Evolutionary conservation across 1,284 basidiomycete genomes (phyloP), one percentile per base, ranked within the genome.

Genomic region (Golubevia sp.): DNA sequence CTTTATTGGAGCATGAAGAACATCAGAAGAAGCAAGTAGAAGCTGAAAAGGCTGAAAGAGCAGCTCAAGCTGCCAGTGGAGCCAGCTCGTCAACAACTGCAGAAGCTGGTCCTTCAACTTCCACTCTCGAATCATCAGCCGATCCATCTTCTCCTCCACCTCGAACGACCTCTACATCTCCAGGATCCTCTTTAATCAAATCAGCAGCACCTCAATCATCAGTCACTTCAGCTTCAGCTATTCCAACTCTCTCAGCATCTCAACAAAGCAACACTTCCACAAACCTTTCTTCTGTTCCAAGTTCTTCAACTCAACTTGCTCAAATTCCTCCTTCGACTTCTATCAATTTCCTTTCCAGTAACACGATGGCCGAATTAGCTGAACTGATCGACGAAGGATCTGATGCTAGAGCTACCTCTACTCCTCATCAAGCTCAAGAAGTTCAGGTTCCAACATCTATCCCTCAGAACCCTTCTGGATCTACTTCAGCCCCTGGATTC

Each of bases 1-100:
- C 73, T 53, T 58, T 79, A 53, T 55, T 79, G 44, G 81, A 83
- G 64, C 76, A 80, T 59, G 76, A 82, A 59, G 70, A 77, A 61
- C 67, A 77, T 60, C 76, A 79, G 34, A 61, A 69, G 51, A 67
- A 73, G 52, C 68, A 70, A 53, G 72, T 72, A 3, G 71, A 73
- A 54, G 68, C 68, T 48, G 70, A 76, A 49, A 63, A 63, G 58
- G 64, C 59, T 55, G 68, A 67, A n/a, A n/a, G n/a, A n/a, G 30
- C 55, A 1, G 56, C 1, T 55, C 64, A 24, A 57, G 34, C 38
- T 1, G 21, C 61, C 8, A 26, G 13, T 7, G 24, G 58, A 21
- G 27, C 20, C 23, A 51, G 55, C 20, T n/a, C 50, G 21, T 15
- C 63, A 15, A 26, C n/a, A 26, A 54, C 61, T 24, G 27, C 34